Percentiles rank a stretch among this genome's conserved stretches.
These are phyloP conservation scores for Neostapfia colusana DNA, from an alignment of 176 grass and related monocot species.

Conservation along the genomic window DNA sequence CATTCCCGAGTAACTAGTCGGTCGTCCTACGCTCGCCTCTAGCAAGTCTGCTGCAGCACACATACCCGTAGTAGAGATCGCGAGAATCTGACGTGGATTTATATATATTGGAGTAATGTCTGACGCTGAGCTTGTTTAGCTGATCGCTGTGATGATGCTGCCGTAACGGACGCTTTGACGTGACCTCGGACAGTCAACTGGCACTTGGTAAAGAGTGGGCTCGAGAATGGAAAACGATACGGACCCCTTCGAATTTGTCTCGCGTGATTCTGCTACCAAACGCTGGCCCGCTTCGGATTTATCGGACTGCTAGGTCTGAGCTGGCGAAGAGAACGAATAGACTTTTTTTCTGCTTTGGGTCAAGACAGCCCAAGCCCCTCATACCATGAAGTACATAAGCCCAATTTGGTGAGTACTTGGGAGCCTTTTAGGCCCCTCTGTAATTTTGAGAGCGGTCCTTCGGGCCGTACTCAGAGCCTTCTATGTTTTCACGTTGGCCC, in stretches of 20 bases:
- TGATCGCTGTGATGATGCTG: not conserved
- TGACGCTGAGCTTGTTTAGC: constrained; percentile 13
- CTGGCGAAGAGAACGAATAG: not conserved
- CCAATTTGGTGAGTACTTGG: no score
- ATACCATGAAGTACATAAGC: not conserved
- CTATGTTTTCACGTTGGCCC: not conserved
- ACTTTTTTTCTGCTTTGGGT: not conserved
- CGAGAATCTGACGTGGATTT: constrained; percentile 5
- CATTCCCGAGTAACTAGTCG: constrained; percentile 6
- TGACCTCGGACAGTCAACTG: not conserved
- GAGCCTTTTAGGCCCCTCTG: not conserved
- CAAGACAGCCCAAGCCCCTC: not conserved
- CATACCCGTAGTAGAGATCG: not conserved
- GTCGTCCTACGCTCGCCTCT: not conserved
- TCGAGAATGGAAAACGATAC: not conserved
- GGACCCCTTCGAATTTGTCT: not conserved
- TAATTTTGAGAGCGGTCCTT: no score
- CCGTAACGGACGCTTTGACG: not conserved
- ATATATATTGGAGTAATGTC: constrained; percentile 8
- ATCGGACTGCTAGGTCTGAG: not conserved
- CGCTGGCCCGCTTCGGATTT: not conserved
- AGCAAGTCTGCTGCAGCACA: not conserved
- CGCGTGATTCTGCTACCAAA: not conserved
- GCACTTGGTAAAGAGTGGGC: constrained; percentile 29
- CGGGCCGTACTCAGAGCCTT: not conserved